Conservation (phyloP, 179 eudicot genomes). For the Corrigiola litoralis region DNA sequence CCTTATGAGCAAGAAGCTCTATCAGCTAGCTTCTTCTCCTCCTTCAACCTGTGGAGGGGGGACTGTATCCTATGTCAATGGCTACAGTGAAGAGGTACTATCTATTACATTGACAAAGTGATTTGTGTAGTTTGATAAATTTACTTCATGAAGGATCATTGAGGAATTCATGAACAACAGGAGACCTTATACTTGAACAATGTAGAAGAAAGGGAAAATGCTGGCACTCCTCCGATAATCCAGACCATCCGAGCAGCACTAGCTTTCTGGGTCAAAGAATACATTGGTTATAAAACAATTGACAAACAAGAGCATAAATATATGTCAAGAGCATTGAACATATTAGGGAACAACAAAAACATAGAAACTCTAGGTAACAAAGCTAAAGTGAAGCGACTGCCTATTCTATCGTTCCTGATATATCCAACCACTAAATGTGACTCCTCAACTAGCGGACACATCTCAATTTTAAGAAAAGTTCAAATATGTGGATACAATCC, state of each 20-base stretch:
- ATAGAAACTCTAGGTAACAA: slow-evolving; percentile 51
- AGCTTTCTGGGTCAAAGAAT: slow-evolving; percentile 82
- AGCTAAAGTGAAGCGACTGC: slow-evolving; percentile 22
- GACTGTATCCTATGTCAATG: slow-evolving; percentile 67
- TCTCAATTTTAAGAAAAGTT: not conserved
- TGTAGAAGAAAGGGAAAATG: slow-evolving; percentile 75
- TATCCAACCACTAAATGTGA: slow-evolving; percentile 32
- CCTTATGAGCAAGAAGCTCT: slow-evolving; percentile 58
- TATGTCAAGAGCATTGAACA: slow-evolving; percentile 37
- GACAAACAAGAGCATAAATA: slow-evolving; percentile 33
- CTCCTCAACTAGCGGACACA: too few relatives aligned
- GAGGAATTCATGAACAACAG: too few relatives aligned
- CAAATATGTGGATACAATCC: not conserved
- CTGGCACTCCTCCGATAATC: slow-evolving; percentile 79
- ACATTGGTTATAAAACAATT: slow-evolving; percentile 54
- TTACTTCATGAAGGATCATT: too few relatives aligned
- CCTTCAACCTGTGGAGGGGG: slow-evolving; percentile 95
- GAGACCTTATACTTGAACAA: slow-evolving; percentile 57
- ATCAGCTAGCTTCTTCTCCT: slow-evolving; percentile 47
- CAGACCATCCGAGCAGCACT: slow-evolving; percentile 69
- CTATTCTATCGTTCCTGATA: slow-evolving; percentile 68
- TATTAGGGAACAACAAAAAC: slow-evolving; percentile 38
- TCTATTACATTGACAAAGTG: too few relatives aligned
- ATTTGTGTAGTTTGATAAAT: too few relatives aligned
- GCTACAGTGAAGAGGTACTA: slow-evolving; percentile 54